Conservation (phyloP, 2,329 filamentous ascomycete species). For the Bipolaris oryzae region DNA sequence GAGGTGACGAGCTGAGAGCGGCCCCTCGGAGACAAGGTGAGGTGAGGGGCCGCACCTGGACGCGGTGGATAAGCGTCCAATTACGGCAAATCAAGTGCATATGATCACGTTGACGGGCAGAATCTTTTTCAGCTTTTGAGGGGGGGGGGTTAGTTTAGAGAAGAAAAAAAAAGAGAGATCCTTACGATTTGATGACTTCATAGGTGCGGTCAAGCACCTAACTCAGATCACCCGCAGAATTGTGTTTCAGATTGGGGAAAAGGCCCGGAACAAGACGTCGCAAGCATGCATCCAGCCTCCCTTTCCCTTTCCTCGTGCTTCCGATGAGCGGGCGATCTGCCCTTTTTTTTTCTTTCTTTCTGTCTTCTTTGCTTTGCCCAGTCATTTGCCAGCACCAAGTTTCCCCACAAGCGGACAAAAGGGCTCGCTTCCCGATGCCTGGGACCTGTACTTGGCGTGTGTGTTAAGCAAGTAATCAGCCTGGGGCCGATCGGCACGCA, state of each 20-base stretch:
- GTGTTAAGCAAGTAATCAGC: no score
- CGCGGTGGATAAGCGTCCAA: neutral
- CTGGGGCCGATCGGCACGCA: no score
- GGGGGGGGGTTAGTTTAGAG: neutral
- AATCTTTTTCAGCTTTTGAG: neutral
- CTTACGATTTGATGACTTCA: conserved; percentile 12
- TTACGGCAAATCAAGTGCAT: neutral
- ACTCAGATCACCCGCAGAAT: conserved; percentile 20
- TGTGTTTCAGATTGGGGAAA: conserved; percentile 16
- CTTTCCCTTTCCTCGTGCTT: no score
- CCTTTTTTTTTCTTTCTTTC: no score
- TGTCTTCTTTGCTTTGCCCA: no score
- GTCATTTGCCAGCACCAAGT: no score
- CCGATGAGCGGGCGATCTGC: neutral
- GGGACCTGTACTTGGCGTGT: no score
- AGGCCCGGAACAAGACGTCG: neutral
- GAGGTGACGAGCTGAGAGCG: neutral
- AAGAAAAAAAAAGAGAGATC: neutral
- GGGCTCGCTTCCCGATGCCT: no score
- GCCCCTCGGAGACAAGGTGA: neutral
- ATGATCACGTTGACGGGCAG: neutral
- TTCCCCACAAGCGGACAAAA: no score
- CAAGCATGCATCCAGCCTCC: neutral
- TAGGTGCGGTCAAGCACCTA: conserved; percentile 14
- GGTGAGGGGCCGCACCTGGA: neutral